Evolutionary conservation across 768 basidiomycete species (phyloP), one percentile per base, ranked within the genome.

Genomic region (Boletus tomentosulus): DNA sequence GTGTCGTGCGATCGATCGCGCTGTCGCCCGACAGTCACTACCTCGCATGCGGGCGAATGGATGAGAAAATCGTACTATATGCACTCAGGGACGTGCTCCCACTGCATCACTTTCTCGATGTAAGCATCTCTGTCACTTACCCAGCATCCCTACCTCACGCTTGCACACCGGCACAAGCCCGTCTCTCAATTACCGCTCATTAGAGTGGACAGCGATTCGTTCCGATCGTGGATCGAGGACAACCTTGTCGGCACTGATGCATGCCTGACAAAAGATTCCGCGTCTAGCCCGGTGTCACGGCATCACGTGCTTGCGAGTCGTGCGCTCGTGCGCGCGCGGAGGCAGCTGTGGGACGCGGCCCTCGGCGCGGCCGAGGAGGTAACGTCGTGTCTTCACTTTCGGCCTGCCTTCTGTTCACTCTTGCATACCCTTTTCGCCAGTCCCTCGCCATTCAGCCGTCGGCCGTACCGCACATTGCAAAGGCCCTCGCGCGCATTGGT

Each of bases 161-260:
- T 13, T 31, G 45, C 31, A 9, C 12, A 42, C 41, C 5, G 27
- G n/a, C 5, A 19, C 2, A 34, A 54, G 46, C 30, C 45, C 7
- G 15, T 41, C 19, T 41, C 48, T 50, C 44, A 25, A 15, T 42
- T 54, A 1, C 58, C 46, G 6, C 48, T 58, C 12, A 33, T 58
- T 44, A 39, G 39, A 2, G 24, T 59, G 6, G 50, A 9, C 13
- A 2, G 15, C 1, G 22, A 39, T 0, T 7, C 7, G 2, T 51
- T 59, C 42, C 27, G 48, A 9, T 3, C n/a, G 4, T 59, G 58
- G 58, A 35, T 55, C 15, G 41, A 57, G 16, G 41, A 56, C 1
- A 28, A 27, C 16, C 7, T 19, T 13, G 45, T 4, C 3, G 31
- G 39, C 12, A 22, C 49, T 13, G 49, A 50, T 19, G 19, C 49